phyloP scores from a whole-genome alignment of 495 filamentous ascomycete species.

The Thermothielavioides terrestris region DNA sequence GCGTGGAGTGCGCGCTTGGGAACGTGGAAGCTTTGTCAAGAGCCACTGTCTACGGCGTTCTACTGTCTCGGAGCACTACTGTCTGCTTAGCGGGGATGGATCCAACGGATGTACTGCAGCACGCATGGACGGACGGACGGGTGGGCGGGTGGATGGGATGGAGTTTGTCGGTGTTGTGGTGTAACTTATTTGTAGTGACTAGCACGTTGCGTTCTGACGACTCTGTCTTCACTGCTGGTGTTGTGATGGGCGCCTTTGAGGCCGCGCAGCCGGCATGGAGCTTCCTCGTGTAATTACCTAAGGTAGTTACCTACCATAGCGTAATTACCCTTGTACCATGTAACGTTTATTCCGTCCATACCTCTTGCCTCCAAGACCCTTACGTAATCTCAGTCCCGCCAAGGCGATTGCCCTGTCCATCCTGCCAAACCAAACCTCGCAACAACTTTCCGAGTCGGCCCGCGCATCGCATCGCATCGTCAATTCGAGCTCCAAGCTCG shows the following conservation, averaged over 20 bases:
- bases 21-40: too few species aligned
- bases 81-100: not conserved
- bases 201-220: not conserved
- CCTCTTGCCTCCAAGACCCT: not conserved
- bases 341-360: too few species aligned
- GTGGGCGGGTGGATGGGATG: not conserved
- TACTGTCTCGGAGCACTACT: too few species aligned
- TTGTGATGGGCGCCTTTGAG: too few species aligned
- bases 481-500: not conserved
- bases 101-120: too few species aligned
- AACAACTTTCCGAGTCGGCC: not conserved
- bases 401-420: not conserved
- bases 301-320: too few species aligned
- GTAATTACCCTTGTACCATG: too few species aligned
- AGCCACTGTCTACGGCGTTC: too few species aligned
- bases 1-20: too few species aligned
- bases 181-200: conserved; percentile 1
- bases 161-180: not conserved
- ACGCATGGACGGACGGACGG: not conserved
- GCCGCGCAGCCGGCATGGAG: too few species aligned
- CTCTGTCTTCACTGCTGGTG: not conserved
- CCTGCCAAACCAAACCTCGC: not conserved
- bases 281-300: too few species aligned
- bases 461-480: not conserved
- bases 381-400: not conserved